These are phyloP conservation scores for Epicoccum nigrum DNA, from an alignment of 2,329 filamentous ascomycete genomes.

Conservation along the genomic window DNA sequence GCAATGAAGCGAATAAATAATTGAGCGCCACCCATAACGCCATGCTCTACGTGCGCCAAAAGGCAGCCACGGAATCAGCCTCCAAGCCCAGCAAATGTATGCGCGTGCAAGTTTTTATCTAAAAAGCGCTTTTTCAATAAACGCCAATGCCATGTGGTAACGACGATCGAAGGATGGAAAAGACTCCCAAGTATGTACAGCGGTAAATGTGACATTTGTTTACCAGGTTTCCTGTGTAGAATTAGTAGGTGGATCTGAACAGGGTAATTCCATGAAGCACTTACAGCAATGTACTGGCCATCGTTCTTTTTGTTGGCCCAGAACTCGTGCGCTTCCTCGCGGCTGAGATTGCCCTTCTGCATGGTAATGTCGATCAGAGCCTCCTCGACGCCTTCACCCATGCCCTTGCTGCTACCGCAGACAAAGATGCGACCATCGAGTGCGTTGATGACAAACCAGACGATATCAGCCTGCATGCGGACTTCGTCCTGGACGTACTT, in stretches of 20 bases:
- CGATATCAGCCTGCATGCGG: slow-evolving; percentile 86
- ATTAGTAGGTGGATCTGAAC: background rate
- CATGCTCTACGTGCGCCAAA: slow-evolving; percentile 14
- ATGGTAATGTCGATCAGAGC: slow-evolving; percentile 90
- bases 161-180: slow-evolving; percentile 7
- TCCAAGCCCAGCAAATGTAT: slow-evolving; percentile 1
- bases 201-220: background rate
- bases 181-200: slow-evolving; percentile 7
- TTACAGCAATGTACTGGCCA: slow-evolving; percentile 89
- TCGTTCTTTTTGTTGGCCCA: slow-evolving; percentile 91
- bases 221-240: slow-evolving; percentile 15
- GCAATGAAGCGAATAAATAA: background rate
- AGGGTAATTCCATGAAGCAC: slow-evolving; percentile 5
- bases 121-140: slow-evolving; percentile 13
- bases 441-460: slow-evolving; percentile 96
- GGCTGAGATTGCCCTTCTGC: slow-evolving; percentile 85
- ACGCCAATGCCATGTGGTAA: slow-evolving; percentile 13
- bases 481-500: slow-evolving; percentile 98
- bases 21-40: slow-evolving; percentile 2
- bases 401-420: slow-evolving; percentile 91
- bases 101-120: slow-evolving; percentile 11
- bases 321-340: slow-evolving; percentile 81
- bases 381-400: slow-evolving; percentile 94
- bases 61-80: slow-evolving; percentile 12
- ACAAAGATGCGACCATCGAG: slow-evolving; percentile 97